Conservation (phyloP, 306 rosid genomes). For the Canavalia gladiata region DNA sequence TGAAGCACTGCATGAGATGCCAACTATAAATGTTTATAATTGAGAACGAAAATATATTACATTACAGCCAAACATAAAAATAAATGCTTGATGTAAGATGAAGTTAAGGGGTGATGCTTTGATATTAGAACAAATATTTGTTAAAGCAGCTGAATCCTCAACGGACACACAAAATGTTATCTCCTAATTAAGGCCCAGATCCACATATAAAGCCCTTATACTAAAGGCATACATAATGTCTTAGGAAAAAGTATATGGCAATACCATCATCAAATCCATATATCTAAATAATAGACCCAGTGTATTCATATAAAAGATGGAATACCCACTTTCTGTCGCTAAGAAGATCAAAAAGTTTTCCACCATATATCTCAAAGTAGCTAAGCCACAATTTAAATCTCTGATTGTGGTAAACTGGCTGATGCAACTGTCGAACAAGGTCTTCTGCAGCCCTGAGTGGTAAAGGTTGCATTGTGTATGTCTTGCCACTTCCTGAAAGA, state of each 20-base stretch:
- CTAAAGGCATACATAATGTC: conserved; percentile 22
- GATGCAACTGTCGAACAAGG: conserved; percentile 87
- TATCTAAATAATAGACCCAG: conserved; percentile 26
- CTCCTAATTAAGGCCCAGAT: conserved; percentile 26
- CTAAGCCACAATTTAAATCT: conserved; percentile 98
- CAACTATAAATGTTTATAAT: conserved; percentile 8
- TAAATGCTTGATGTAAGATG: conserved; percentile 11
- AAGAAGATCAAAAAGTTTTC: conserved; percentile 97
- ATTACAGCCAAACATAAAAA: conserved; percentile 19
- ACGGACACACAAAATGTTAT: not conserved
- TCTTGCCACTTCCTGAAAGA: conserved; percentile 94
- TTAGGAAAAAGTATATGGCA: conserved; percentile 32
- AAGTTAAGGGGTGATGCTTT: conserved; percentile 11
- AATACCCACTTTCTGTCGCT: conserved; percentile 87
- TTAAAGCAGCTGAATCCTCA: conserved; percentile 9
- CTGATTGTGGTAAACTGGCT: conserved; percentile 88
- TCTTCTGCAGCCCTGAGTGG: conserved; percentile 96
- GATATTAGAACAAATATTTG: conserved; percentile 11
- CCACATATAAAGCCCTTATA: conserved; percentile 29
- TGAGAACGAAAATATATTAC: not conserved
- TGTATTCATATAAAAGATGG: conserved; percentile 25
- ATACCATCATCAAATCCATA: conserved; percentile 33
- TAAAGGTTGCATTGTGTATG: conserved; percentile 97
- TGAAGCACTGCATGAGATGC: conserved; percentile 23
- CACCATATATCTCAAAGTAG: conserved; percentile 98